Percentiles rank a stretch among this genome's conserved stretches.
Evolutionary conservation across 2,329 filamentous ascomycete species (phyloP).

Genomic region (Phyllosticta capitalensis): DNA sequence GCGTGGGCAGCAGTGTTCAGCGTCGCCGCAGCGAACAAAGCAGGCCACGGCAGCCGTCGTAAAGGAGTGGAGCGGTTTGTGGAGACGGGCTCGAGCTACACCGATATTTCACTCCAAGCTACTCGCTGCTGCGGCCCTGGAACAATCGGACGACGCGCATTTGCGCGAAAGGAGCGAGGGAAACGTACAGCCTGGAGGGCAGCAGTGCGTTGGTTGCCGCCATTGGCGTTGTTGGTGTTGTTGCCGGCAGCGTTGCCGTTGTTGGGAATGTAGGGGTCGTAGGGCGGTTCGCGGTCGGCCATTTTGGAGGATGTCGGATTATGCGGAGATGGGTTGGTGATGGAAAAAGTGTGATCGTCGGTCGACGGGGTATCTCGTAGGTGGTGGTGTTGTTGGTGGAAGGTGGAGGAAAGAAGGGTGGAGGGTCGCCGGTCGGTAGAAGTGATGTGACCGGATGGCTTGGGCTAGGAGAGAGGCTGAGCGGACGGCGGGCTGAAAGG

Average conservation of each 20-base stretch:
- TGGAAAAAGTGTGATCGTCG: conserved; percentile 14
- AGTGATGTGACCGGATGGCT: conserved; percentile 19
- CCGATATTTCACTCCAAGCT: neutral
- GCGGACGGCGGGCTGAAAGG: conserved; percentile 1
- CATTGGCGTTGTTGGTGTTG: conserved; percentile 29
- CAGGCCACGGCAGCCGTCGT: neutral
- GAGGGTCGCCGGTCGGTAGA: conserved; percentile 15
- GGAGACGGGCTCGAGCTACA: neutral
- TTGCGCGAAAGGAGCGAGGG: neutral
- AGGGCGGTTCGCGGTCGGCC: conserved; percentile 55
- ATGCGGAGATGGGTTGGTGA: conserved; percentile 9
- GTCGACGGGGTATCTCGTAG: neutral
- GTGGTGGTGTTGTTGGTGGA: conserved; percentile 10
- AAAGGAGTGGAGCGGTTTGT: neutral
- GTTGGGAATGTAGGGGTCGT: conserved; percentile 82
- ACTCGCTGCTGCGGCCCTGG: conserved; percentile 2
- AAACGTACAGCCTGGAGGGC: conserved; percentile 76
- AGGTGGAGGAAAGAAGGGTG: conserved; percentile 10
- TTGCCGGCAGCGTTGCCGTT: conserved; percentile 52
- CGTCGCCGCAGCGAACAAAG: neutral
- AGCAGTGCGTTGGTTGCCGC: conserved; percentile 55
- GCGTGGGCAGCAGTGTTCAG: neutral
- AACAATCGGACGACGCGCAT: neutral
- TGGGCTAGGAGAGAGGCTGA: conserved; percentile 11
- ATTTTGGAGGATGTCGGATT: conserved; percentile 26